These are phyloP conservation scores for Durio zibethinus DNA, from an alignment of 345 rosid genomes.

Conservation along the genomic window DNA sequence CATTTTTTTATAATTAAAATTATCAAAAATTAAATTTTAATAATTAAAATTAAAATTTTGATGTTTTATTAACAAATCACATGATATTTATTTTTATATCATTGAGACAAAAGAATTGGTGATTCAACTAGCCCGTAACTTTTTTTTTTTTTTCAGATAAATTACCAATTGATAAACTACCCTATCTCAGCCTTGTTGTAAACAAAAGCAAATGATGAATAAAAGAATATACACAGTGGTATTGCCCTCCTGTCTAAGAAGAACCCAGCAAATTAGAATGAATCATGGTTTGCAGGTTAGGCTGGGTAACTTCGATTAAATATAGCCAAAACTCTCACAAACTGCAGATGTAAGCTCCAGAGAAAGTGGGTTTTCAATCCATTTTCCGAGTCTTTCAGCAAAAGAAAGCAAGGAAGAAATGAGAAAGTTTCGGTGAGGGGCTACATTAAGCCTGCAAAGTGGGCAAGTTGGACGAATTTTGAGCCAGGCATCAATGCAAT, in stretches of 20 bases:
- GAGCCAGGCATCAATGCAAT: constrained; percentile 32
- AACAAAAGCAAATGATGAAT: not conserved
- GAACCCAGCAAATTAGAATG: not conserved
- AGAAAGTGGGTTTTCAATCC: constrained; percentile 23
- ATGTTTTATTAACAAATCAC: too few species aligned
- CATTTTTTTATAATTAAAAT: too few species aligned
- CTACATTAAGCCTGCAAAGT: constrained; percentile 20
- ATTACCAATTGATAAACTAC: too few species aligned
- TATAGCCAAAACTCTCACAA: constrained; percentile 15
- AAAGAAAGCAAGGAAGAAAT: not conserved
- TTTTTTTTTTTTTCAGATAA: too few species aligned
- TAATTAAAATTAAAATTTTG: too few species aligned
- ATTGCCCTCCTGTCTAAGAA: not conserved
- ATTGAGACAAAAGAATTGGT: too few species aligned
- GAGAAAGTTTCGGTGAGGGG: not conserved
- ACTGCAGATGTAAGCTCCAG: constrained; percentile 19
- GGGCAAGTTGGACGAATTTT: constrained; percentile 18
- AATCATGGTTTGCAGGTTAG: not conserved
- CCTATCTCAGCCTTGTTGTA: too few species aligned
- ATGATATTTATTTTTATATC: too few species aligned
- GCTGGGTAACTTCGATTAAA: not conserved
- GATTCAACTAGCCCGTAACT: too few species aligned
- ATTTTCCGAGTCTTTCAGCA: not conserved
- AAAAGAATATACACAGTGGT: not conserved
- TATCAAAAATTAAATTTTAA: too few species aligned